Evolutionary conservation across 2,329 filamentous ascomycete genomes (phyloP).

Genomic region (Xylariales sp.): DNA sequence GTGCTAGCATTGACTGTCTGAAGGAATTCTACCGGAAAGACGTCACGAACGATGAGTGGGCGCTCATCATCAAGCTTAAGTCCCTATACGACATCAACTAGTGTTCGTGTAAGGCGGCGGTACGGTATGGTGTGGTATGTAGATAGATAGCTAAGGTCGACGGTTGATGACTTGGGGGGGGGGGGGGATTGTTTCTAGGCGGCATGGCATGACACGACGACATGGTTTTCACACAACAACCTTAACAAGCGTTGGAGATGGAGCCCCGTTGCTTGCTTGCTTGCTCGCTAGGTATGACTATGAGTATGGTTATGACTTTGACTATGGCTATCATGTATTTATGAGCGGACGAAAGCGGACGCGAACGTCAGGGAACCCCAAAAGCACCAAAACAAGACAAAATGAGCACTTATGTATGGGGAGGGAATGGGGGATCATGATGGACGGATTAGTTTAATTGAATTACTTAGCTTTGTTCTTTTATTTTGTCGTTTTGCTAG

Average conservation of each 20-base stretch:
- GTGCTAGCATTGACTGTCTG: slow-evolving; percentile 89
- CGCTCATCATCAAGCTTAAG: slow-evolving; percentile 94
- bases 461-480: background rate
- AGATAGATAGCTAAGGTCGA: slow-evolving; percentile 1
- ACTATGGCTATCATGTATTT: slow-evolving; percentile 24
- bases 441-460: slow-evolving; percentile 10
- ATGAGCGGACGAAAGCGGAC: slow-evolving; percentile 19
- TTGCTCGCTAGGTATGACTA: no score
- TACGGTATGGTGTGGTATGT: background rate
- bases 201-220: slow-evolving; percentile 1
- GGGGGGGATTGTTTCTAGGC: background rate
- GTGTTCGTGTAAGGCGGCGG: no score
- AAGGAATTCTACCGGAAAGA: slow-evolving; percentile 88
- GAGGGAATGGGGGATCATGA: background rate
- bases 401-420: background rate
- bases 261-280: no score
- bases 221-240: background rate
- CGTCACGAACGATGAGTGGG: slow-evolving; percentile 84
- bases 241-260: no score
- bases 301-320: background rate
- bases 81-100: slow-evolving; percentile 88
- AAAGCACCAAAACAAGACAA: background rate
- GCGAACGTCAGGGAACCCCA: no score
- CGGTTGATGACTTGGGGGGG: background rate
- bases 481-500: background rate